These are phyloP conservation scores for Diospyros lotus DNA, from an alignment of 148 eudicot genomes.

Conservation along the genomic window DNA sequence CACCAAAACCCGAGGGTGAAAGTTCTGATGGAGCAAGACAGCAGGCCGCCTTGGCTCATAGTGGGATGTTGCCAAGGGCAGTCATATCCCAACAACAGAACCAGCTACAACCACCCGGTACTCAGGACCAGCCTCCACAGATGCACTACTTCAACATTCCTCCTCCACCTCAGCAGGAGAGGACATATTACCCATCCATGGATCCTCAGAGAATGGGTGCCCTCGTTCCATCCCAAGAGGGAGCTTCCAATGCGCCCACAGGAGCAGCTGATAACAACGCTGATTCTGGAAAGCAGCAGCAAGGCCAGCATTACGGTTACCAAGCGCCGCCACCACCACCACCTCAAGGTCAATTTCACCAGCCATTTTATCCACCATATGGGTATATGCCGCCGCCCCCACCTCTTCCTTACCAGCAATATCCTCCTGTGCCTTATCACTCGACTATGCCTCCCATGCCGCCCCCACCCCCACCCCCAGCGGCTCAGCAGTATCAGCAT, in stretches of 20 bases:
- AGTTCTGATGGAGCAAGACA: conserved; percentile 50
- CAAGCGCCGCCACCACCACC: conserved; percentile 59
- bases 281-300: conserved; percentile 44
- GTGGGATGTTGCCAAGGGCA: conserved; percentile 88
- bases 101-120: conserved; percentile 65
- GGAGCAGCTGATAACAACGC: conserved; percentile 46
- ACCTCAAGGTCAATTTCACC: conserved; percentile 59
- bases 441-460: conserved; percentile 31
- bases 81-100: conserved; percentile 88
- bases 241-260: conserved; percentile 41
- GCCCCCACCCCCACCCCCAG: conserved; percentile 17
- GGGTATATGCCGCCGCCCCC: conserved; percentile 54
- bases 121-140: conserved; percentile 52
- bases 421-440: conserved; percentile 44
- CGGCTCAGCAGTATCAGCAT: conserved; percentile 32
- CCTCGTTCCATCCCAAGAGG: conserved; percentile 61
- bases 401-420: conserved; percentile 64
- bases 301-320: conserved; percentile 39
- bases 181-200: conserved; percentile 85
- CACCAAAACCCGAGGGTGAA: conserved; percentile 62
- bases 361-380: conserved; percentile 64
- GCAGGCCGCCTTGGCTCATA: conserved; percentile 67
- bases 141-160: conserved; percentile 79
- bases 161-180: conserved; percentile 64
- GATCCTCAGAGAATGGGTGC: conserved; percentile 99